phyloP scores from a whole-genome alignment of 768 basidiomycete species.

The Kwoniella bestiolae region DNA sequence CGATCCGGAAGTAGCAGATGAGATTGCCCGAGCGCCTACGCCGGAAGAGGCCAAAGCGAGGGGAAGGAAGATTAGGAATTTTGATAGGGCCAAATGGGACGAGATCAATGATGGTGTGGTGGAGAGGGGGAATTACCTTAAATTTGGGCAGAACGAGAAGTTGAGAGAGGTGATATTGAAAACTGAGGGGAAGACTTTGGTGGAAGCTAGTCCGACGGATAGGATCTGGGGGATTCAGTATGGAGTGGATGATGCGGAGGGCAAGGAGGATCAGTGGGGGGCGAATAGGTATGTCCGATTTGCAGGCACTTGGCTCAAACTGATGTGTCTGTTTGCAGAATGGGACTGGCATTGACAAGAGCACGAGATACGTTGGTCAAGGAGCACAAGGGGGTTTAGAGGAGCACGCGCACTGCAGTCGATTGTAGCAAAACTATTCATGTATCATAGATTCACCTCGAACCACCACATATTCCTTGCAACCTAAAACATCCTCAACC shows the following conservation, averaged over 20 bases:
- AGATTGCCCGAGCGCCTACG: conserved; percentile 59
- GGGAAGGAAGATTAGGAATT: conserved; percentile 63
- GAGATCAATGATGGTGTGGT: conserved; percentile 63
- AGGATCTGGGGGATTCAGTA: conserved; percentile 70
- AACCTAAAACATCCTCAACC: background rate
- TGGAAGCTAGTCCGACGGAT: conserved; percentile 72
- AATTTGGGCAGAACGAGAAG: conserved; percentile 64
- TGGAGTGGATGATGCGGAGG: conserved; percentile 62
- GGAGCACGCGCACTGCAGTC: too few species aligned
- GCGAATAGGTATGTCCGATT: conserved; percentile 64
- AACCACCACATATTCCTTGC: background rate
- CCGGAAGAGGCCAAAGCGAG: conserved; percentile 64
- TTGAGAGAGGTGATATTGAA: conserved; percentile 60
- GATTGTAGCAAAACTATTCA: too few species aligned
- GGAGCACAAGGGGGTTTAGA: background rate
- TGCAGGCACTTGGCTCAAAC: conserved; percentile 43
- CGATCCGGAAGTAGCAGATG: conserved; percentile 60
- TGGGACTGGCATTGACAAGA: conserved; percentile 37
- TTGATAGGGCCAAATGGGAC: conserved; percentile 64
- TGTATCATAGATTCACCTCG: background rate
- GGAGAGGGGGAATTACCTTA: conserved; percentile 63
- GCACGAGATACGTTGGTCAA: conserved; percentile 28
- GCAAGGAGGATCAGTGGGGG: conserved; percentile 62
- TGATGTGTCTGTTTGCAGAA: conserved; percentile 8
- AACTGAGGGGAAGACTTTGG: conserved; percentile 67